Evolutionary conservation across 148 eudicot genomes (phyloP).

Genomic region (Dianthus caryophyllus): DNA sequence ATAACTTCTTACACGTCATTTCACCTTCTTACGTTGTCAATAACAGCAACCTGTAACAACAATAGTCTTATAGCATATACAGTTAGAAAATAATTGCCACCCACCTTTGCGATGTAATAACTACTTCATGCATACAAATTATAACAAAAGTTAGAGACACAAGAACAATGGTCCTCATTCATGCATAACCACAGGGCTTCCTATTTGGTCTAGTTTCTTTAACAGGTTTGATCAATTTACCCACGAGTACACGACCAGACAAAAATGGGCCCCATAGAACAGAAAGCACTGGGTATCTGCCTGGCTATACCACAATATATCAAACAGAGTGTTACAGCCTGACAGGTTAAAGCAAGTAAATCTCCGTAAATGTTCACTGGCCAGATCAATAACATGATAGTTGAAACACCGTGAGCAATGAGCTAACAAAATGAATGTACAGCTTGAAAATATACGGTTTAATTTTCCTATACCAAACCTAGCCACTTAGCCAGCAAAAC

Average conservation of each 20-base stretch:
- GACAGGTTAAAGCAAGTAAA: too few relatives aligned
- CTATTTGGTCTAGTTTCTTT: background rate
- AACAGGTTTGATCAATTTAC: background rate
- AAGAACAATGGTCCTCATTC: background rate
- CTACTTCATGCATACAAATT: background rate
- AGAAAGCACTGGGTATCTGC: background rate
- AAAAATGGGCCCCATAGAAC: background rate
- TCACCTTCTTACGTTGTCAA: background rate
- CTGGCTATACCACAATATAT: background rate
- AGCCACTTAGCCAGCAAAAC: background rate
- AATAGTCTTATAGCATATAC: background rate
- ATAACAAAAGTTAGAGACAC: background rate
- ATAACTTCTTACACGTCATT: background rate
- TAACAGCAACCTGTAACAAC: background rate
- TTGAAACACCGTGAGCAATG: background rate
- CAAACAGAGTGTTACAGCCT: background rate
- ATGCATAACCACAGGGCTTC: background rate
- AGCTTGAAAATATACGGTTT: background rate
- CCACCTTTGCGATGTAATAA: background rate
- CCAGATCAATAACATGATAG: background rate
- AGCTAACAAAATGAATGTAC: background rate
- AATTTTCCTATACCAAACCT: background rate
- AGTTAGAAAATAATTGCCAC: background rate
- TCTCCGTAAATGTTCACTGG: background rate
- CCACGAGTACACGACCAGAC: background rate